These are phyloP conservation scores for Lentinus polychrous DNA, from an alignment of 1,284 basidiomycete species.

Conservation along the genomic window DNA sequence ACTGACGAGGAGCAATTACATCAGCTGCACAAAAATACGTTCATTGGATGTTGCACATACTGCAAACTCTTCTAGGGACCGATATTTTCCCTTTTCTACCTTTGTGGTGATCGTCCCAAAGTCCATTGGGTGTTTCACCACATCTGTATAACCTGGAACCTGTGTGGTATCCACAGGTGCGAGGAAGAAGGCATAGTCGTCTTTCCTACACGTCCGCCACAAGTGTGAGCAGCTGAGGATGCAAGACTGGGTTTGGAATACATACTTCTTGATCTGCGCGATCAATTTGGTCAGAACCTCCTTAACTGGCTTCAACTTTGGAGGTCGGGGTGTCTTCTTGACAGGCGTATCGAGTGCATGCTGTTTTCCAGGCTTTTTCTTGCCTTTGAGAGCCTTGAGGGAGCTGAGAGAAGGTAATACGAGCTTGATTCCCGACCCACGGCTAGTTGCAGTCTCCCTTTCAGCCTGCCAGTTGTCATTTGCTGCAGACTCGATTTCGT, in stretches of 20 bases:
- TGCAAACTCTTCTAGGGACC: conserved; percentile 69
- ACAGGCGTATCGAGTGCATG: conserved; percentile 15
- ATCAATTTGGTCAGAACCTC: conserved; percentile 63
- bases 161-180: conserved; percentile 58
- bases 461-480: conserved; percentile 13
- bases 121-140: conserved; percentile 75
- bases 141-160: conserved; percentile 64
- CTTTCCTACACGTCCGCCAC: conserved; percentile 47
- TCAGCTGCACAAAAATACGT: background rate
- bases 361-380: conserved; percentile 24
- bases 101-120: conserved; percentile 73
- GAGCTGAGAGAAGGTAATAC: conserved; percentile 29
- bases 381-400: conserved; percentile 27
- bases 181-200: conserved; percentile 82
- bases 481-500: conserved; percentile 18
- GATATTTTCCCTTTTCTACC: conserved; percentile 58
- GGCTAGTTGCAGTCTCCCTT: conserved; percentile 16
- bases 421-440: conserved; percentile 24
- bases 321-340: conserved; percentile 37
- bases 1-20: conserved; percentile 28
- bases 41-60: conserved; percentile 35
- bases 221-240: conserved; percentile 3
- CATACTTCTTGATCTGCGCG: conserved; percentile 66
- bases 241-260: conserved; percentile 2
- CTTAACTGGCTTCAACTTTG: conserved; percentile 71